Base-by-base conservation (phyloP, 2,329 filamentous ascomycete species). In the Fusarium temperatum region DNA sequence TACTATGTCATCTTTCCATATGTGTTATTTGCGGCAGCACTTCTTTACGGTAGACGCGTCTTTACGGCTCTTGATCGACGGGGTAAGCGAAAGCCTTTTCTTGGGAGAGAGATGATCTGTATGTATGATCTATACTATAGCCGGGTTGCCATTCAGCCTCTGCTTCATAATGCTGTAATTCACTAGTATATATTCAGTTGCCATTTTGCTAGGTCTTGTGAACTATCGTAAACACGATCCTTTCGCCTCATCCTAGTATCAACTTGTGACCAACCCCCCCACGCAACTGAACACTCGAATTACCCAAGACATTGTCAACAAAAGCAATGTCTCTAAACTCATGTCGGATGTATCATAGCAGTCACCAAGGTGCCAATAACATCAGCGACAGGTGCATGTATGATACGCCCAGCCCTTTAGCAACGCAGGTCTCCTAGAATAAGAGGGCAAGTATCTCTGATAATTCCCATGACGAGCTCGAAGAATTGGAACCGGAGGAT, bases 81-180 rank as follows among this genome's bases (percentile, higher is more conserved):
- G 59, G 47, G 65, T 47, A 66, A 63, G 51, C 55, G 53, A 54
- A 59, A 58, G 47, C 60, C 63, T 59, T 50, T 68, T 50, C 42
- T 42, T 20, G 36, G 47, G 55, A 48, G 71, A 60, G 68, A 65
- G 70, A 73, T 64, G 70, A 74, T 75, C 60, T 77, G 75, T 68
- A 78, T 74, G 65, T 76, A 76, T 63, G 64, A 67, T 68, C 64
- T 67, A 72, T 68, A 68, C 60, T 68, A 73, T 70, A 68, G 72
- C 73, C 68, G 75, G 74, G 76, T 68, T 81, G 78, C 78, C 75
- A 80, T 80, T 79, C 79, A 77, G 81, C 81, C 80, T 83, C 78
- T 81, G 80, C 79, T 83, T 82, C 81, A 79, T 84, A 82, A 82
- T 82, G 80, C 80, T 84, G 82, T 85, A 85, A 84, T 85, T 82